phyloP scores from a whole-genome alignment of 23 red algal species.

The Agarophyton chilense region DNA sequence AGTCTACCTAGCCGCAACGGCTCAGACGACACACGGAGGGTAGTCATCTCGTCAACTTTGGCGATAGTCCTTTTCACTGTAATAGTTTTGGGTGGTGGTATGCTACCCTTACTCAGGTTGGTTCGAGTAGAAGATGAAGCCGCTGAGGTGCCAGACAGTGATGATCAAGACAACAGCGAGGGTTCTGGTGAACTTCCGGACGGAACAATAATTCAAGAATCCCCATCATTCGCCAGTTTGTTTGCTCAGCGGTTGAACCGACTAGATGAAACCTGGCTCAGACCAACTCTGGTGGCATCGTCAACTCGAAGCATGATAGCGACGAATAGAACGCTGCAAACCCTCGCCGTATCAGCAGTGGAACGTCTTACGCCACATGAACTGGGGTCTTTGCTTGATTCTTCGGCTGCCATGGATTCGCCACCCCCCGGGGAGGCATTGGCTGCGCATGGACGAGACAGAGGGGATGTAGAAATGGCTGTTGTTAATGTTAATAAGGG shows the following conservation, averaged over 20 bases:
- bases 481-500: conserved; percentile 35
- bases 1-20: conserved; percentile 79
- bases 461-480: neutral
- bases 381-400: conserved; percentile 72
- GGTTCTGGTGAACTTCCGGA: neutral
- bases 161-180: conserved; percentile 7
- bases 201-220: neutral
- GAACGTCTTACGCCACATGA: conserved; percentile 65
- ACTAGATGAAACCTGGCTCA: conserved; percentile 61
- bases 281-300: conserved; percentile 67
- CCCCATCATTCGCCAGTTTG: conserved; percentile 9
- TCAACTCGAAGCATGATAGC: conserved; percentile 54
- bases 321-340: conserved; percentile 62
- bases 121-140: conserved; percentile 82
- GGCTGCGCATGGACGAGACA: neutral
- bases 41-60: conserved; percentile 93
- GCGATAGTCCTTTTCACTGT: conserved; percentile 99
- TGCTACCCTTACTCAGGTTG: conserved; percentile 89
- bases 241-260: conserved; percentile 21
- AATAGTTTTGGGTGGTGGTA: conserved; percentile 97
- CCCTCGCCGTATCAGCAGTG: conserved; percentile 49
- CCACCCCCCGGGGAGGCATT: conserved; percentile 13
- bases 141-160: neutral
- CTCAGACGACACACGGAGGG: conserved; percentile 84
- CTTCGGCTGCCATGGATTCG: conserved; percentile 45